Evolutionary conservation across 2,329 filamentous ascomycete genomes (phyloP).

Genomic region (Ophiostoma montium): DNA sequence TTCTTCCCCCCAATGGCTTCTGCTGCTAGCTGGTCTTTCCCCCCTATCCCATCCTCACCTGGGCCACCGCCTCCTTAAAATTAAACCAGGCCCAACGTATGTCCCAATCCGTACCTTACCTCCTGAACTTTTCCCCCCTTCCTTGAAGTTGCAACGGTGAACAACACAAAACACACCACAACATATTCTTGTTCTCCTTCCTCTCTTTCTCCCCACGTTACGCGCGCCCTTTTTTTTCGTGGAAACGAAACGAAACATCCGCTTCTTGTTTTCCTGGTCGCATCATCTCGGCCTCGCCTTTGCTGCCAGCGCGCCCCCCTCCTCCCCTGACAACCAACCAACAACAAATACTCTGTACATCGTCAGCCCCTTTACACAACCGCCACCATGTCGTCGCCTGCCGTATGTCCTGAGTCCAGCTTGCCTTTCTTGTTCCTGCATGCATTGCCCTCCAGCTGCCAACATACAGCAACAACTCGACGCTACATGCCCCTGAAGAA

Average conservation of each 20-base stretch:
- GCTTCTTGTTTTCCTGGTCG: conserved; percentile 1
- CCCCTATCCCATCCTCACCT: conserved; percentile 3
- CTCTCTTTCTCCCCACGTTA: conserved; percentile 5
- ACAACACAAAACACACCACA: conserved; percentile 9
- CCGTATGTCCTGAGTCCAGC: conserved; percentile 20
- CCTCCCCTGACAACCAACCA: background rate
- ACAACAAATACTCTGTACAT: background rate
- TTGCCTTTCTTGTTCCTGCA: background rate
- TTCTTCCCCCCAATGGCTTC: background rate
- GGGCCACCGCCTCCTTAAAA: conserved; percentile 15
- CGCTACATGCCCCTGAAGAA: background rate
- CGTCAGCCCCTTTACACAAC: conserved; percentile 5
- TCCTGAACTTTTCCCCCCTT: conserved; percentile 8
- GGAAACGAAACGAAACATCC: conserved; percentile 13
- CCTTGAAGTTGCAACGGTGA: conserved; percentile 8
- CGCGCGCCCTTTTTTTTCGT: conserved; percentile 1
- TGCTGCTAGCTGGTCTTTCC: conserved; percentile 3
- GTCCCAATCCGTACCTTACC: conserved; percentile 8
- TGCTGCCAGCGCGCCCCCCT: background rate
- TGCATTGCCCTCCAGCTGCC: background rate
- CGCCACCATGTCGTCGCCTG: conserved; percentile 20
- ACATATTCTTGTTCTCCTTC: conserved; percentile 1
- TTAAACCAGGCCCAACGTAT: conserved; percentile 12
- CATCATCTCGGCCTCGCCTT: conserved; percentile 1
- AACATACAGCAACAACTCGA: background rate